A percentile compares a stretch with the other conserved stretches of the same genome.
These are phyloP conservation scores for Cadophora gregata DNA, from an alignment of 2,329 filamentous ascomycete genomes.

Conservation along the genomic window DNA sequence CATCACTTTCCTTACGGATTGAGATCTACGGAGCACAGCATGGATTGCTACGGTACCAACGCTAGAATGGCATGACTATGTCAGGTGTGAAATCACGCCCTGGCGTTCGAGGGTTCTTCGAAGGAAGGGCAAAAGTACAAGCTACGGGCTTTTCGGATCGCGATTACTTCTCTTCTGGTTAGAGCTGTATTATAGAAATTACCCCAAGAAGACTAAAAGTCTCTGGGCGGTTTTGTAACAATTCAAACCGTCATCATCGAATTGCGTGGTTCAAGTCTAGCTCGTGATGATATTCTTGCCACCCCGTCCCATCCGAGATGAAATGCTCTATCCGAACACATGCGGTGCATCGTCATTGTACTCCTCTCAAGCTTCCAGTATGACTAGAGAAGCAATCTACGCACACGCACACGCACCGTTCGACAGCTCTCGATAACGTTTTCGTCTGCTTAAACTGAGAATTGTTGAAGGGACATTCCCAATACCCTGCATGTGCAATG, in stretches of 20 bases:
- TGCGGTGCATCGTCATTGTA: background rate
- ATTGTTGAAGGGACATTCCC: background rate
- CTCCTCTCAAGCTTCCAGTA: background rate
- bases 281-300: background rate
- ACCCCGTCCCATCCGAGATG: background rate
- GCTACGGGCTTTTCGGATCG: conserved; percentile 14
- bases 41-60: background rate
- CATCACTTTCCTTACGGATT: background rate
- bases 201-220: background rate
- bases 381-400: background rate
- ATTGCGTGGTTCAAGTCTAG: background rate
- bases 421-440: background rate
- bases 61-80: background rate
- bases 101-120: background rate
- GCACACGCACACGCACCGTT: background rate
- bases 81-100: conserved; percentile 1
- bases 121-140: background rate
- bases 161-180: conserved; percentile 5
- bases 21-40: conserved; percentile 9
- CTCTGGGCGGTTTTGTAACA: conserved; percentile 4
- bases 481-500: background rate
- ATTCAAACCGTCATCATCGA: background rate
- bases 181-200: conserved; percentile 9
- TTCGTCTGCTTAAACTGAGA: background rate
- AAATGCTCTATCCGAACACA: background rate